Conservation (phyloP, 805 yeast species). For the Candida boidinii region DNA sequence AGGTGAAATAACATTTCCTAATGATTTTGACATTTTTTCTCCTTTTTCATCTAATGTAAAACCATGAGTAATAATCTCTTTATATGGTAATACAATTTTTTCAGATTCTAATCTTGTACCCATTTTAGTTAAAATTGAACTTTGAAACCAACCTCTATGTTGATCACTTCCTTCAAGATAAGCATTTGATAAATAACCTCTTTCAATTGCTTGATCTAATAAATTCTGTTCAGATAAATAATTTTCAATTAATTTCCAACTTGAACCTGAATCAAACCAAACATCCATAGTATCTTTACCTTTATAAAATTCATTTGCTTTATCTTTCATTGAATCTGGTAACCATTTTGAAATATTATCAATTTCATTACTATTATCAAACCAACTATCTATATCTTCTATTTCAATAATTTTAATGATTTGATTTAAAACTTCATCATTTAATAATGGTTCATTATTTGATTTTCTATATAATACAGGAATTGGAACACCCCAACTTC, state of each 20-base stretch:
- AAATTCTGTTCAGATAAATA: slow-evolving; percentile 28
- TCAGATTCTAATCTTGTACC: slow-evolving; percentile 22
- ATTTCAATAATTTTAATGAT: slow-evolving; percentile 48
- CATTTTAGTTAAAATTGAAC: slow-evolving; percentile 75
- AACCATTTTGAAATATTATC: slow-evolving; percentile 59
- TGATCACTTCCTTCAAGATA: slow-evolving; percentile 97
- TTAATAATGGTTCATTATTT: slow-evolving; percentile 58
- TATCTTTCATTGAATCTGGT: slow-evolving; percentile 39
- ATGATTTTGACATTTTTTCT: slow-evolving; percentile 87
- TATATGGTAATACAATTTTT: slow-evolving; percentile 45
- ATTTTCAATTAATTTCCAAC: slow-evolving; percentile 61
- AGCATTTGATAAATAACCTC: slow-evolving; percentile 59
- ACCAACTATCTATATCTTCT: slow-evolving; percentile 78
- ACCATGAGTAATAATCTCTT: slow-evolving; percentile 82
- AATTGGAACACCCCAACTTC: slow-evolving; percentile 97
- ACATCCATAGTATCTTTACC: slow-evolving; percentile 96
- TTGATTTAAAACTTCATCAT: slow-evolving; percentile 43
- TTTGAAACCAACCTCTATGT: slow-evolving; percentile 99
- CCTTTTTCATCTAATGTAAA: slow-evolving; percentile 83
- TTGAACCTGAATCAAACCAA: slow-evolving; percentile 97
- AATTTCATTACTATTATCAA: slow-evolving; percentile 30
- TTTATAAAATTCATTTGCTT: slow-evolving; percentile 40
- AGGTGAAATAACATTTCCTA: slow-evolving; percentile 78
- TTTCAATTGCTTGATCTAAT: slow-evolving; percentile 19
- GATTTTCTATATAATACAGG: slow-evolving; percentile 66